Conservation (phyloP, 2,329 filamentous ascomycete species). For the Fusarium newnesense region DNA sequence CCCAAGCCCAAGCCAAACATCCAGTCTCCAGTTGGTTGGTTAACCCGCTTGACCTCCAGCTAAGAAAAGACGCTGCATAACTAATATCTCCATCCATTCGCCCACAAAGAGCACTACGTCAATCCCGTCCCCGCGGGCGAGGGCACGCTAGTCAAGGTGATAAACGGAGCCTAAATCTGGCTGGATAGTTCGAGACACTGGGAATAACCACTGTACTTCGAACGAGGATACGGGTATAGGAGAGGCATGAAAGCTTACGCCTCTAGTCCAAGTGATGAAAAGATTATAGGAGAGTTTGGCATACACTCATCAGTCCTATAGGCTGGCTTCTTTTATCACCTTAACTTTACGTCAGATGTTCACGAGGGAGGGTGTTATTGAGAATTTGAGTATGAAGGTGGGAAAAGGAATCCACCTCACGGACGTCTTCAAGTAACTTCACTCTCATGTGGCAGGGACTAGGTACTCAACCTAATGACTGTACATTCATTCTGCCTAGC, state of each 20-base stretch:
- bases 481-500: neutral
- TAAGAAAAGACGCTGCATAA: constrained; percentile 12
- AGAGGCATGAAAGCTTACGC: neutral
- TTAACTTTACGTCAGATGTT: neutral
- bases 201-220: constrained; percentile 1
- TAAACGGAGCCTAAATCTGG: constrained; percentile 23
- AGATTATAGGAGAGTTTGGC: neutral
- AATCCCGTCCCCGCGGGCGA: constrained; percentile 36
- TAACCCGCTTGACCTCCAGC: constrained; percentile 2
- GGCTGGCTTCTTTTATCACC: neutral
- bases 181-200: constrained; percentile 18
- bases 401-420: neutral
- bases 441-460: neutral
- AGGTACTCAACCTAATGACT: neutral
- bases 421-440: neutral
- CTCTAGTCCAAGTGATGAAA: neutral
- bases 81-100: constrained; percentile 29
- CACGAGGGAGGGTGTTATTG: neutral
- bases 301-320: neutral
- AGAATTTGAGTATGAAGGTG: neutral
- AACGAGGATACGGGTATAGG: neutral
- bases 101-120: constrained; percentile 24
- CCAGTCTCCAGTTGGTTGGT: constrained; percentile 22
- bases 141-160: constrained; percentile 38
- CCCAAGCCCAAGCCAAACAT: constrained; percentile 8